Evolutionary conservation across 83 land plant genomes (phyloP), one percentile per base, ranked within the genome.

Genomic region (Diphasiastrum complanatum): DNA sequence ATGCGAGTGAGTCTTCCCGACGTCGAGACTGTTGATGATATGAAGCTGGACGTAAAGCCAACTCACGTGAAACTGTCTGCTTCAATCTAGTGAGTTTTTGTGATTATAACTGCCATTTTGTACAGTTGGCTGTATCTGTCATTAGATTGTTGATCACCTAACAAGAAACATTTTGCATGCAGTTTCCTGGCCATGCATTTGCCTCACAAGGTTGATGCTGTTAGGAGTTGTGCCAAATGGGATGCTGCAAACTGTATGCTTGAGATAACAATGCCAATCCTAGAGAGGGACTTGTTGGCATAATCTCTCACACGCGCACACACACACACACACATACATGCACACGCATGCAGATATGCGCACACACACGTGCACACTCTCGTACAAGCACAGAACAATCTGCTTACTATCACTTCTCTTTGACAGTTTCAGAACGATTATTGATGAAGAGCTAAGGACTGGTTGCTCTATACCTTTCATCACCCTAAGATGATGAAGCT

Each of bases 1-100:
- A 64, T 70, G 73, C 52, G 55, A 33, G 31, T 70, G 5, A 26
- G 52, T 19, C 69, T 70, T 52, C 73, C 73, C 32, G 73, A 64
- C 2, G 64, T 69, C 1, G 73, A 70, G 12, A 51, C 58, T 5
- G 32, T 46, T 3, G 37, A 46, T 28, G 73, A 70, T 16, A 22
- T 70, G 16, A 53, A 63, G 38, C 69, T 70, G 1, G 73, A 70
- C 32, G 60, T 70, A 18, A 37, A 52, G 31, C 55, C 70, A 24
- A 64, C 73, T 4, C 54, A 70, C 41, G 16, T 70, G 46, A 70
- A 53, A 33, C 51, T 70, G 28, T 8, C 38, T 2, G 3, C 73
- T 52, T 51, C 73, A 23, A 51, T 20, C 27, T 70, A 70, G 73
- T 70, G 64, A 70, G 68, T 27, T 28, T 22, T 33, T 2, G 45